Percentiles rank a stretch among this genome's conserved stretches.
phyloP scores from a whole-genome alignment of 1,284 basidiomycete genomes.

The Coniferiporia sulphurascens region DNA sequence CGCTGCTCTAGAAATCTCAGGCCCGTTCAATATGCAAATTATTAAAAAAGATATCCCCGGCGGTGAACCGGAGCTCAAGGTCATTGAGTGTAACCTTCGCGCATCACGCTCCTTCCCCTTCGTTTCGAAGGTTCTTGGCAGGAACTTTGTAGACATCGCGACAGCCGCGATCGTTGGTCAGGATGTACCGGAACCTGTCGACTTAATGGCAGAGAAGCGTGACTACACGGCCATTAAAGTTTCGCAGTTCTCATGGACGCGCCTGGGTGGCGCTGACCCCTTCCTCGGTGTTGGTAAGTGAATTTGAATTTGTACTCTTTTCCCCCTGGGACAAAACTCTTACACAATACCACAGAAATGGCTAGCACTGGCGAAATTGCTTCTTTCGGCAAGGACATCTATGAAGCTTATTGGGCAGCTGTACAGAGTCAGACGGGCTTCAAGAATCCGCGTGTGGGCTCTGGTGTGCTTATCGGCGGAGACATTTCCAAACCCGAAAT shows the following conservation, averaged over 20 bases:
- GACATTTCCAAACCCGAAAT: conserved; percentile 83
- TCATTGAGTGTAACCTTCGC: conserved; percentile 98
- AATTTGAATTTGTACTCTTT: conserved; percentile 1
- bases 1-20: conserved; percentile 91
- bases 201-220: conserved; percentile 86
- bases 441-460: conserved; percentile 90
- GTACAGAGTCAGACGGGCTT: conserved; percentile 88
- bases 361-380: conserved; percentile 98
- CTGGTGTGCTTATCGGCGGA: conserved; percentile 88
- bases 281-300: conserved; percentile 89
- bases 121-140: conserved; percentile 95
- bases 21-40: conserved; percentile 99
- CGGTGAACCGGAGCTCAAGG: conserved; percentile 78
- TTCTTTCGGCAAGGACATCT: conserved; percentile 91
- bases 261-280: conserved; percentile 90
- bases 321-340: neutral
- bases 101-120: conserved; percentile 99
- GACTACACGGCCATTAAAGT: conserved; percentile 98
- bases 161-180: conserved; percentile 88
- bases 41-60: conserved; percentile 73
- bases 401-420: conserved; percentile 96
- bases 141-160: conserved; percentile 96
- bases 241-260: conserved; percentile 98
- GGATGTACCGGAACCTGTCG: conserved; percentile 90
- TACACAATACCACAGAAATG: conserved; percentile 66